Evolutionary conservation across 768 basidiomycete genomes (phyloP), one percentile per base, ranked within the genome.

Genomic region (Favolaschia claudopus): DNA sequence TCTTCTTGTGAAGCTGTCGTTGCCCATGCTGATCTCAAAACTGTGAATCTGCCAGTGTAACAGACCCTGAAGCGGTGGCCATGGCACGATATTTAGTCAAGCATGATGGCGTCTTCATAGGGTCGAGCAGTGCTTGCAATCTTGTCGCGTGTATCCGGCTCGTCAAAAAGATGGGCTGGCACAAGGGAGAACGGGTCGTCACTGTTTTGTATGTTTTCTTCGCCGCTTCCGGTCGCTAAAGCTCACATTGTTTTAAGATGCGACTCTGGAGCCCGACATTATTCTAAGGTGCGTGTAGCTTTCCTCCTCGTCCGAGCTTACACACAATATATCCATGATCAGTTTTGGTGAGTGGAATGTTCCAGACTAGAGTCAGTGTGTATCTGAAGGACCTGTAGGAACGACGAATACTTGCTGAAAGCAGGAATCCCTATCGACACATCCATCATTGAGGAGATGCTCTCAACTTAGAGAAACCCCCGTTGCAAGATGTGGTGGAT

Each of bases 121-220:
- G 97, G 14, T 98, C 96, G 0, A 96, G 94, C 58, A 96, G 93
- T 67, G 96, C 97, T 0, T 96, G 95, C 70, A 99, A 99, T 69
- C 81, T 99, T 34, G 85, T 97, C n/a, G 92, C 96, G 2, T 94
- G 92, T 65, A 83, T 97, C 42, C 89, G 91, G 67, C 78, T 96
- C 15, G 88, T 84, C 3, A 88, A 87, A 65, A 84, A 85, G 68
- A 80, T 86, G 79, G 83, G 85, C 13, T 90, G 88, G 88, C 77
- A 77, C 27, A 81, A 82, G 6, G 89, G 92, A 5, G 83, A 91
- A 68, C 84, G 79, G 8, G 74, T 98, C 22, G 93, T 94, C 24
- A 99, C 96, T 0, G 87, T 99, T 48, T 66, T 99, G 91, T 97
- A 69, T 57, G 85, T 73, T 46, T 59, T 28, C 19, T 17, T 15